phyloP scores from a whole-genome alignment of 371 early-diverging fungal genomes.

The Mortierella sp. region DNA sequence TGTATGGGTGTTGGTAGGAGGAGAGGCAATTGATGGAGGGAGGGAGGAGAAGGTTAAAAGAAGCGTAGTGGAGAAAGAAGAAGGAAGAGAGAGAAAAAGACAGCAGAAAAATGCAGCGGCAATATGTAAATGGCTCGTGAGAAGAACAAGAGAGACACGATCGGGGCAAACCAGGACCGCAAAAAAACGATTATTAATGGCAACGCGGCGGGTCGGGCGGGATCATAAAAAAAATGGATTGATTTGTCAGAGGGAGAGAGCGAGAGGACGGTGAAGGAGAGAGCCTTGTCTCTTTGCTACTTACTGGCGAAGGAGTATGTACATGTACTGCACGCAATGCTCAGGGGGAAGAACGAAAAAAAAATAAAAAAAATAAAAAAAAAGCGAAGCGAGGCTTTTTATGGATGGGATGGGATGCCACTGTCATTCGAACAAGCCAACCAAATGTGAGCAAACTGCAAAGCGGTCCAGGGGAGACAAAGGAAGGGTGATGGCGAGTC shows the following conservation, averaged over 20 bases:
- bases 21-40: not conserved
- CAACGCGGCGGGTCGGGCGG: not conserved
- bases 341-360: not conserved
- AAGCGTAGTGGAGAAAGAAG: not conserved
- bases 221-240: conserved; percentile 7
- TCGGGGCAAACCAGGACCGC: not conserved
- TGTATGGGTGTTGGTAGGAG: no score
- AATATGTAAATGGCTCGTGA: not conserved
- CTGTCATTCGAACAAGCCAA: not conserved
- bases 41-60: not conserved
- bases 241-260: conserved; percentile 14
- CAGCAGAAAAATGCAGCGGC: not conserved
- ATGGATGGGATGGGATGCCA: not conserved
- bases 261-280: not conserved
- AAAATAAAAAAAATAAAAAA: no score
- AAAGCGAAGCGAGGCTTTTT: not conserved
- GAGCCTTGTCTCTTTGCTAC: not conserved
- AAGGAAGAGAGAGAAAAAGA: not conserved
- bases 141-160: conserved; percentile 9
- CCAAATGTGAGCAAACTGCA: not conserved
- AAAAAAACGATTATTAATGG: not conserved
- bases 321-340: not conserved
- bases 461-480: not conserved
- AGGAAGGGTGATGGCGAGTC: not conserved
- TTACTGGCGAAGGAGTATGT: not conserved